Base-by-base conservation (phyloP, 306 rosid genomes). In the Inga oerstediana region DNA sequence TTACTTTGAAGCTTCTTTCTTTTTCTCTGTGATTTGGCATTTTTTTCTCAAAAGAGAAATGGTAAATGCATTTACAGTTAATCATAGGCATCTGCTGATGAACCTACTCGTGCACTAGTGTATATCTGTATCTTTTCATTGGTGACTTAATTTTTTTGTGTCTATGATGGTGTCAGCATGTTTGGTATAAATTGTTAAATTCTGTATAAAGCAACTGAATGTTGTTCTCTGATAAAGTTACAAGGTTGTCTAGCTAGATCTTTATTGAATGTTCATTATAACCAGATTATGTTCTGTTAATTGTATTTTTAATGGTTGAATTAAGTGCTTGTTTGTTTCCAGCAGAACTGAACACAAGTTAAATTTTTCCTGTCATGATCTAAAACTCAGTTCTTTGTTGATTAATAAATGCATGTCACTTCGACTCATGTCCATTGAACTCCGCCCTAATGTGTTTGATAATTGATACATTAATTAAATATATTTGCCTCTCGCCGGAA, bases 211-310 rank as follows among this genome's bases (percentile, higher is more conserved):
- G 48, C 56, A 77, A 22, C 49, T 5, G 35, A 13, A 41, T 72
- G 67, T 43, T 83, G 49, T 58, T 88, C 59, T 70, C 76, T 14
- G 59, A 77, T 77, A 65, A 41, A 84, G 45, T 48, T 41, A n/a
- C 72, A 8, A 67, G 67, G 45, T 11, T 81, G 79, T 78, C 35
- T 71, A 22, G 77, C 20, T 70, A 32, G 49, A 74, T 71, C 49
- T 77, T 81, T 43, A 32, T 79, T 32, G 43, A 24, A 72, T 72
- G 56, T 46, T 34, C 32, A 74, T 22, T 41, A 59, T 66, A 44
- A 49, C 30, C 56, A 16, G 76, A 52, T 67, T 72, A 43, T 76
- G 70, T 61, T 56, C 49, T 65, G 19, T 52, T 79, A 67, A 52
- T 74, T 51, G 9, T 71, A 58, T 45, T 45, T 72, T 34, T 43